Evolutionary conservation across 2,329 filamentous ascomycete species (phyloP), one percentile per base, ranked within the genome.

Genomic region (Ophiocordyceps camponoti-floridani): DNA sequence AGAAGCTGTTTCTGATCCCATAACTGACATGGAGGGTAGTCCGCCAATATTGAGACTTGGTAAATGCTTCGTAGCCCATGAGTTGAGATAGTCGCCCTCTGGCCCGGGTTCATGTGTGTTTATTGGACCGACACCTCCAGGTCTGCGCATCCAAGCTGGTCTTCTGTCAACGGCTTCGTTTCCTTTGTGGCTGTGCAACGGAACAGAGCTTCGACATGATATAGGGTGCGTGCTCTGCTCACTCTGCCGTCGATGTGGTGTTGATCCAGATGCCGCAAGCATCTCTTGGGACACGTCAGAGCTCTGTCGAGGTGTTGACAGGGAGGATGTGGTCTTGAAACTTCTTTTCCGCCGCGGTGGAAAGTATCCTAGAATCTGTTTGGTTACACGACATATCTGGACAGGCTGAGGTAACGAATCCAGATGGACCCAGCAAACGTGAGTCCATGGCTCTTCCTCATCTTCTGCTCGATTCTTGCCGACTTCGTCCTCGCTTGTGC

Each of bases 331-430:
- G 1, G 78, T 78, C 53, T 73, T 68, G 10, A 75, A 63, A 49
- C 83, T 91, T 79, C 91, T 91, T 77, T 88, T 85, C 57, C 87
- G 73, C 18, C 87, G 76, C 8, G 88, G 88, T 3, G 89, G 89
- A 56, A 96, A 96, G 62, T 89, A 96, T 23, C 88, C 89, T 41
- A 95, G 71, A 2, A 82, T 74, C 61, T 80, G 79, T 46, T 84
- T 78, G 19, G 86, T 78, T 47, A 96, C 77, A 28, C 91, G 79
- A 14, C 79, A 86, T 51, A 98, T 91, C 59, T 95, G 84, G 23
- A 91, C 79, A 1, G 85, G 80, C 23, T 78, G 70, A 14, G 64
- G 60, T 43, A 70, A 65, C 19, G 79, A 81, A 49, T 89, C 84
- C 26, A 95, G 72, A 28, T 82, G 68, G 1, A 94, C 84, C 86